phyloP scores from a whole-genome alignment of 495 filamentous ascomycete genomes.

The Talaromyces stipitatus region DNA sequence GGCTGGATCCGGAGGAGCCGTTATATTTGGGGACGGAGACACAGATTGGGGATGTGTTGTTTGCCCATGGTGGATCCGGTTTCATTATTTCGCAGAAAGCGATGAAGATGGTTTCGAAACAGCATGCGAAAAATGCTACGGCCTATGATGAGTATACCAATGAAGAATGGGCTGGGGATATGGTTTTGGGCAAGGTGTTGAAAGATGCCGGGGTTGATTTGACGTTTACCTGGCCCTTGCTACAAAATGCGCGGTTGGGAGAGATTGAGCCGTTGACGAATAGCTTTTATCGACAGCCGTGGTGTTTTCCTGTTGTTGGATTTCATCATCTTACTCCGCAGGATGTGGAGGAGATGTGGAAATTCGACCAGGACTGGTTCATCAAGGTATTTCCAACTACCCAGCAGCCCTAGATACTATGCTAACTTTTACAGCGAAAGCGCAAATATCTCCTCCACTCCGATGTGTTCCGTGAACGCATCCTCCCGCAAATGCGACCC shows the following conservation, averaged over 20 bases:
- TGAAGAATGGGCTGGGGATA: slow-evolving; percentile 61
- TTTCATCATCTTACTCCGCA: slow-evolving; percentile 43
- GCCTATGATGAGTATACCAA: slow-evolving; percentile 47
- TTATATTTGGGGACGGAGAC: slow-evolving; percentile 54
- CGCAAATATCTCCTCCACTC: slow-evolving; percentile 30
- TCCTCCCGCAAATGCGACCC: slow-evolving; percentile 28
- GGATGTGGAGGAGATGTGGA: slow-evolving; percentile 32
- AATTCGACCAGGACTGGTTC: slow-evolving; percentile 34
- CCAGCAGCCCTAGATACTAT: neutral
- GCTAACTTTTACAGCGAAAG: slow-evolving; percentile 18
- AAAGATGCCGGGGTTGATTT: slow-evolving; percentile 44
- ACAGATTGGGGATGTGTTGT: slow-evolving; percentile 44
- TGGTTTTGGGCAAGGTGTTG: slow-evolving; percentile 52
- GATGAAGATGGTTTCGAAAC: slow-evolving; percentile 35
- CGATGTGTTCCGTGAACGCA: slow-evolving; percentile 36
- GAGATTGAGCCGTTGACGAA: slow-evolving; percentile 36
- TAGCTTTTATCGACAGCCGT: slow-evolving; percentile 34
- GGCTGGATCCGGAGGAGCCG: slow-evolving; percentile 40
- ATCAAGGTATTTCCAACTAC: slow-evolving; percentile 19
- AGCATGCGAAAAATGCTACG: slow-evolving; percentile 35
- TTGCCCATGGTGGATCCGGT: slow-evolving; percentile 63
- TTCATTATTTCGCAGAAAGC: slow-evolving; percentile 56
- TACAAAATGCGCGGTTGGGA: slow-evolving; percentile 41
- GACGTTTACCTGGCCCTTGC: slow-evolving; percentile 42
- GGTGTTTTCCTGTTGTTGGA: slow-evolving; percentile 49